A percentile compares a stretch with the other conserved stretches of the same genome.
These are phyloP conservation scores for Entamoeba invadens DNA, from an alignment of 208 protist species.

Conservation along the genomic window DNA sequence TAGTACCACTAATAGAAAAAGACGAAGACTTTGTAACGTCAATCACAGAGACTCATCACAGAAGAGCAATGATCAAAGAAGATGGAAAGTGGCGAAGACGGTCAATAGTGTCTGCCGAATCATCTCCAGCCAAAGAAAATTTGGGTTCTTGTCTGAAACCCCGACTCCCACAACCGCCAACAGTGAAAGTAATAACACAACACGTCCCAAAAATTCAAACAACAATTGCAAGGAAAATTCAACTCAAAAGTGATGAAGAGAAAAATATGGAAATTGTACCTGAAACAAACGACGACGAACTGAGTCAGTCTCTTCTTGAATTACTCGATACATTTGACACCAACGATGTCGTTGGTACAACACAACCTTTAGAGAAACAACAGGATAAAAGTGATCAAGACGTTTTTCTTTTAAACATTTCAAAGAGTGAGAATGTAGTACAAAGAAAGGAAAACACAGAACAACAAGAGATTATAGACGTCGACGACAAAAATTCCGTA, in stretches of 20 bases:
- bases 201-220: background rate
- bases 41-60: background rate
- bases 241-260: background rate
- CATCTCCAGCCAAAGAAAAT: background rate
- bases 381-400: too few relatives aligned
- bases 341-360: too few relatives aligned
- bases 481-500: background rate
- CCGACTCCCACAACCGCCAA: background rate
- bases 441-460: too few relatives aligned
- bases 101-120: background rate
- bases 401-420: too few relatives aligned
- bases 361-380: too few relatives aligned
- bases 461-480: too few relatives aligned
- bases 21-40: background rate
- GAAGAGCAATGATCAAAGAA: background rate
- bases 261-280: background rate
- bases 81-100: background rate
- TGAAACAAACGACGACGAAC: background rate
- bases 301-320: background rate
- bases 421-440: too few relatives aligned
- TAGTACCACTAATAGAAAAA: background rate
- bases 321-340: background rate
- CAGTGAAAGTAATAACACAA: background rate
- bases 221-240: background rate
- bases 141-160: background rate